phyloP scores from a whole-genome alignment of 371 early-diverging fungal species.

The Rhizomucor miehei region DNA sequence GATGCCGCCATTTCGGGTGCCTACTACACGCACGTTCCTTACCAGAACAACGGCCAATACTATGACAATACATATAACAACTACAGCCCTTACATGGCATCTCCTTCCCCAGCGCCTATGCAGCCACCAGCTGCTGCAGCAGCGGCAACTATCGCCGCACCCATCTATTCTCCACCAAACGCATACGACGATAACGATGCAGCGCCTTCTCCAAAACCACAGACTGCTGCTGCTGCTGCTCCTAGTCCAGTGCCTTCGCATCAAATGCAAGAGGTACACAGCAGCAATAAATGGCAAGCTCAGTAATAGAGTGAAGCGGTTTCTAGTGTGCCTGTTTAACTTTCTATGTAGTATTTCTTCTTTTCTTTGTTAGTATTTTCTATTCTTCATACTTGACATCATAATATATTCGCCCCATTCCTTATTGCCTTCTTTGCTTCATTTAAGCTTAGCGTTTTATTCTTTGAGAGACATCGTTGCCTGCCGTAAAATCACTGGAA shows the following conservation, averaged over 20 bases:
- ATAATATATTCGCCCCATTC: too few species aligned
- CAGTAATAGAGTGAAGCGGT: too few species aligned
- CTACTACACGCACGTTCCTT: conserved; percentile 15
- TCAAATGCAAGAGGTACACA: background rate
- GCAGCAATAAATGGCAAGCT: background rate
- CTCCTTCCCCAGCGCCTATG: background rate
- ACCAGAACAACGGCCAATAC: conserved; percentile 10
- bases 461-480: too few species aligned
- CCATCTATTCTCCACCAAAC: conserved; percentile 18
- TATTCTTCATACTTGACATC: too few species aligned
- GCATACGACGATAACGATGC: conserved; percentile 22
- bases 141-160: conserved; percentile 1
- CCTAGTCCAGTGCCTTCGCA: background rate
- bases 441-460: too few species aligned
- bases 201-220: conserved; percentile 1
- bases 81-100: conserved; percentile 15
- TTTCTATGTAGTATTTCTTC: too few species aligned
- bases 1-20: conserved; percentile 26
- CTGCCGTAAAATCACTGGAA: too few species aligned
- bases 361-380: too few species aligned
- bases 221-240: background rate
- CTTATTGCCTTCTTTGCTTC: too few species aligned
- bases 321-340: too few species aligned
- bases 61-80: conserved; percentile 15
- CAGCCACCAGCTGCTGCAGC: conserved; percentile 7